Evolutionary conservation across 495 filamentous ascomycete species (phyloP).

Genomic region (Penicillium lividum): DNA sequence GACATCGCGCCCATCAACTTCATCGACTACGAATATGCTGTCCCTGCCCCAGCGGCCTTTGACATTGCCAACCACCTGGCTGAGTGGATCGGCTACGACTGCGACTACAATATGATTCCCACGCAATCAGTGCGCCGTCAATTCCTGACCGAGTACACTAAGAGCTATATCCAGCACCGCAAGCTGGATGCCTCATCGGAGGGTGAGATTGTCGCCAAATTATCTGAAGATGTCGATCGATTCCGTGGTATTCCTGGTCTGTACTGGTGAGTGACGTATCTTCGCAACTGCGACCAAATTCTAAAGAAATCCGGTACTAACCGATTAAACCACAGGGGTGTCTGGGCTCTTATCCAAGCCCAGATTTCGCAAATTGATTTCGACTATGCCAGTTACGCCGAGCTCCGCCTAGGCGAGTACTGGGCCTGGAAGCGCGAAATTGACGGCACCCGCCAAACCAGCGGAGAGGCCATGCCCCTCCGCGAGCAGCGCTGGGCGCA

Average conservation of each 20-base stretch:
- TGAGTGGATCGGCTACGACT: constrained; percentile 97
- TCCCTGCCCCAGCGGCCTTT: constrained; percentile 93
- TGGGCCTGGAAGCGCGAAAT: constrained; percentile 86
- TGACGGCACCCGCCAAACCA: constrained; percentile 57
- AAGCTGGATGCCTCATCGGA: constrained; percentile 48
- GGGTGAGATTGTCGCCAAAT: constrained; percentile 60
- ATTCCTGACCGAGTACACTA: constrained; percentile 82
- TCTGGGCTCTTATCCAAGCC: constrained; percentile 96
- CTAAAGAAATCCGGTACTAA: constrained; percentile 11
- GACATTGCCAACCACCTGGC: constrained; percentile 99
- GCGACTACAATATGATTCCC: constrained; percentile 82
- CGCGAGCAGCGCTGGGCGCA: constrained; percentile 86
- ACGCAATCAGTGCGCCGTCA: constrained; percentile 73
- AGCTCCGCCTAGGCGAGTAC: constrained; percentile 86
- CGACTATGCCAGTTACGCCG: constrained; percentile 91
- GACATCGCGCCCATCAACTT: constrained; percentile 67
- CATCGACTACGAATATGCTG: constrained; percentile 98
- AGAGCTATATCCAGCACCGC: constrained; percentile 45
- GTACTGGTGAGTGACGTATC: constrained; percentile 55
- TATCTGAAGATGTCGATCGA: constrained; percentile 78
- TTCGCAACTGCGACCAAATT: not conserved
- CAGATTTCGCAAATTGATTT: constrained; percentile 96
- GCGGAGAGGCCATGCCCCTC: constrained; percentile 63
- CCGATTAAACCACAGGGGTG: constrained; percentile 61
- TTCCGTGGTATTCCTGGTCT: constrained; percentile 92